Percentiles rank a stretch among this genome's conserved stretches.
Evolutionary conservation across 352 stramenopile species (phyloP).

Genomic region (Phytophthora megakarya): DNA sequence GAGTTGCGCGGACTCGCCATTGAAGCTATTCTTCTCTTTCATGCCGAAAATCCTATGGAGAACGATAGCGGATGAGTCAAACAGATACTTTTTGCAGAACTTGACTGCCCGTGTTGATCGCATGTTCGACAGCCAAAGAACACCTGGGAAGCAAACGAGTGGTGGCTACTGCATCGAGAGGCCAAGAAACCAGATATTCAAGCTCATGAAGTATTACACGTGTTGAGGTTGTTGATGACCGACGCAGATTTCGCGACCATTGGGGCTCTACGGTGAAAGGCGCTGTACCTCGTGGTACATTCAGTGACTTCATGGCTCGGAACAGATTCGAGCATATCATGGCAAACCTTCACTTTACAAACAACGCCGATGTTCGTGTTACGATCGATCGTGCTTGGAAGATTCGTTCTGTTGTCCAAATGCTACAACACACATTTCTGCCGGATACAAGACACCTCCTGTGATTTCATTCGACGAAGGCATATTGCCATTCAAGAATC

Average conservation of each 20-base stretch:
- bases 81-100: conserved; percentile 1
- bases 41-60: conserved; percentile 1
- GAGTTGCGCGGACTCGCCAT: neutral
- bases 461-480: neutral
- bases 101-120: neutral
- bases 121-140: conserved; percentile 11
- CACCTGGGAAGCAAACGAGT: neutral
- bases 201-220: neutral
- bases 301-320: neutral
- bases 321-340: neutral
- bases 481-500: neutral
- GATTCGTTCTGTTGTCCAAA: neutral
- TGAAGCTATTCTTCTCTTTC: conserved; percentile 11
- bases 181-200: conserved; percentile 6
- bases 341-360: neutral
- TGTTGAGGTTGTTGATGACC: neutral
- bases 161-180: neutral
- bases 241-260: neutral
- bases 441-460: neutral
- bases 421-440: neutral
- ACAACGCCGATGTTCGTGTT: neutral
- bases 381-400: neutral
- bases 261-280: neutral
- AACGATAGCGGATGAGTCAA: neutral
- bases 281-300: neutral